Evolutionary conservation across 1,139 yeast genomes (phyloP), one percentile per base, ranked within the genome.

Genomic region (Taphrina populina): DNA sequence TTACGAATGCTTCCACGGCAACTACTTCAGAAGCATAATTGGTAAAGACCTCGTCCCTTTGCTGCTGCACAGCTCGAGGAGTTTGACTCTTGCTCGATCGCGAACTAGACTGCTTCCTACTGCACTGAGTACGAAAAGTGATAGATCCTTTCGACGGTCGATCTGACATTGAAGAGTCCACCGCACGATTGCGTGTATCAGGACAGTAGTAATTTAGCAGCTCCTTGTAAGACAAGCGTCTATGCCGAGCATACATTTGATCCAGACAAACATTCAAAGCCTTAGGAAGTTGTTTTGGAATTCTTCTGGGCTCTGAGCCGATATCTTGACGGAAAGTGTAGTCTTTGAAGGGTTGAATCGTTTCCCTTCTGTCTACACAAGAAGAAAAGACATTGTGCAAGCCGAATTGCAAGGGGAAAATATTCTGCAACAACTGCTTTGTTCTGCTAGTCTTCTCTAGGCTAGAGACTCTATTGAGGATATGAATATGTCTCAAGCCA

Each of bases 181-280:
- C 8, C 7, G 23, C 39, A 13, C 11, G 6, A 13, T 15, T 15
- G 3, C 2, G 5, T 10, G 4, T 11, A 8, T 4, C 11, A 2
- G 62, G 62, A 46, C 68, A 65, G 35, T 59, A 60, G 30, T 63
- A 44, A 26, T 61, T 51, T 24, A 65, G 52, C 27, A 65, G 52
- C 4, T 52, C 43, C 8, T 51, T 43, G 52, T 62, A 65, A 2
- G 63, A 62, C 32, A 64, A 58, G 24, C 59, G 54, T 24, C 39
- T 29, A 23, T 62, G 58, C 6, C 59, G 56, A 4, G 30, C 27
- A 24, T 54, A 59, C 11, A 62, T 51, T 17, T 33, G 13, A 24
- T n/a, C 27, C 29, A 51, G 17, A 49, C 35, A 17, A 49, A 29
- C 20, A 24, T 40, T 36, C 53, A 62, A 5, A 29, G 8, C 8